Conservation (phyloP, 2,329 filamentous ascomycete species). For the Verticillium longisporum region DNA sequence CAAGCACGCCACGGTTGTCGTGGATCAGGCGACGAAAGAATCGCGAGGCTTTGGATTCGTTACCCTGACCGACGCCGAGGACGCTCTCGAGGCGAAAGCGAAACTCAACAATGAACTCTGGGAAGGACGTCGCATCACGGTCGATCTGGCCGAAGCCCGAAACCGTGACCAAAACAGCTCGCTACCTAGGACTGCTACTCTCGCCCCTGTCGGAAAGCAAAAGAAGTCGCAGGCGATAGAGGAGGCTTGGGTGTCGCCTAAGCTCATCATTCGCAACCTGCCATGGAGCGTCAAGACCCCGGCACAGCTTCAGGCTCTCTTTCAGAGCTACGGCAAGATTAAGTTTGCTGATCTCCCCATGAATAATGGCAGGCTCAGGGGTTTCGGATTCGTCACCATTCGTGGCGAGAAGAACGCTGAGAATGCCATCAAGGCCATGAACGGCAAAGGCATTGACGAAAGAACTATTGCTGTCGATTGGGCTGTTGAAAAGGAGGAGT, state of each 20-base stretch:
- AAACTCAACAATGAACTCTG: constrained; percentile 75
- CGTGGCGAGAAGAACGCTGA: constrained; percentile 86
- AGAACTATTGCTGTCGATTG: constrained; percentile 89
- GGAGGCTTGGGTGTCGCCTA: constrained; percentile 56
- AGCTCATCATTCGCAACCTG: constrained; percentile 84
- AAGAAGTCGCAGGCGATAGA: constrained; percentile 51
- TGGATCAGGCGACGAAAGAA: constrained; percentile 76
- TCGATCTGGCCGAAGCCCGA: constrained; percentile 84
- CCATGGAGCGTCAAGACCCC: constrained; percentile 92
- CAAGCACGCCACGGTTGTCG: constrained; percentile 91
- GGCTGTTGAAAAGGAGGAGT: constrained; percentile 87
- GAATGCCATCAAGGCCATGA: constrained; percentile 75
- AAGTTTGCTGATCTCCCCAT: constrained; percentile 82
- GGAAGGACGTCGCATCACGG: constrained; percentile 72
- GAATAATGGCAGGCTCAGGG: constrained; percentile 66
- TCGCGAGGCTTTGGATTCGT: constrained; percentile 96
- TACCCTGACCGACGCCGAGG: constrained; percentile 89
- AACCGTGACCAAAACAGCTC: constrained; percentile 47
- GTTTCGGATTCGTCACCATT: constrained; percentile 90
- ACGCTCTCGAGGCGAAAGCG: constrained; percentile 73
- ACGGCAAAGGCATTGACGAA: constrained; percentile 85
- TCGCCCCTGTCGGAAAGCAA: not conserved
- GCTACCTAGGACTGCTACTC: constrained; percentile 31
- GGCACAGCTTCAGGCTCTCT: constrained; percentile 72
- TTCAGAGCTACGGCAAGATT: constrained; percentile 85